A percentile compares a stretch with the other conserved stretches of the same genome.
Evolutionary conservation across 352 stramenopile species (phyloP).

Genomic region (Globisporangium ultimum): DNA sequence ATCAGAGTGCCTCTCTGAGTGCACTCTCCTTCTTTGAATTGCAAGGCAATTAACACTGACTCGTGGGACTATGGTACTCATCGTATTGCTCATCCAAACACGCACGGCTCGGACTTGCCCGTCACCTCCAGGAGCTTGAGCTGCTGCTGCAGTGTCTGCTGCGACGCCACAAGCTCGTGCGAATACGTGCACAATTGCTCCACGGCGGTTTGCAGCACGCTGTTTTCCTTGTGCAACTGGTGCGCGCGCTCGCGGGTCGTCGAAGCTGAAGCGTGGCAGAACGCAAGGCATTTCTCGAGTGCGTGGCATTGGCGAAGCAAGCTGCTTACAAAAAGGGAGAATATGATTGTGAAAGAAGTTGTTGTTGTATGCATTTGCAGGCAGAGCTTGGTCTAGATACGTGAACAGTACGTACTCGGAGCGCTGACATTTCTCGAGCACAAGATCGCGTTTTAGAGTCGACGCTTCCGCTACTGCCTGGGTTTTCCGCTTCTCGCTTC

Average conservation of each 20-base stretch:
- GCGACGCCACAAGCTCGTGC: conserved; percentile 37
- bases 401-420: conserved; percentile 33
- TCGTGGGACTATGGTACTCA: too few relatives aligned
- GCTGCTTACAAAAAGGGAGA: conserved; percentile 14
- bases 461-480: conserved; percentile 26
- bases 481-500: conserved; percentile 37
- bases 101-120: conserved; percentile 26
- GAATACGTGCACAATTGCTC: conserved; percentile 54
- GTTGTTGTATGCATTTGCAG: too few relatives aligned
- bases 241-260: conserved; percentile 33
- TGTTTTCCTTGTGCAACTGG: conserved; percentile 47
- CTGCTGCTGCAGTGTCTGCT: conserved; percentile 42
- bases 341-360: not conserved
- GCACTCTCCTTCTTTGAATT: too few relatives aligned
- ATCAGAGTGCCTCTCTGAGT: too few relatives aligned
- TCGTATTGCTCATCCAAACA: conserved; percentile 45
- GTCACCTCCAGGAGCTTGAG: conserved; percentile 49
- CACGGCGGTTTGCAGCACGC: conserved; percentile 39
- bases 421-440: conserved; percentile 55
- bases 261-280: conserved; percentile 28
- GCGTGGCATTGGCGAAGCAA: conserved; percentile 47
- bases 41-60: too few relatives aligned
- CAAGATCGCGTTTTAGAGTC: conserved; percentile 45
- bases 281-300: conserved; percentile 46
- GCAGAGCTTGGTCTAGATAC: too few relatives aligned